Base-by-base conservation (phyloP, 352 stramenopile species). In the Globisporangium emineosum region DNA sequence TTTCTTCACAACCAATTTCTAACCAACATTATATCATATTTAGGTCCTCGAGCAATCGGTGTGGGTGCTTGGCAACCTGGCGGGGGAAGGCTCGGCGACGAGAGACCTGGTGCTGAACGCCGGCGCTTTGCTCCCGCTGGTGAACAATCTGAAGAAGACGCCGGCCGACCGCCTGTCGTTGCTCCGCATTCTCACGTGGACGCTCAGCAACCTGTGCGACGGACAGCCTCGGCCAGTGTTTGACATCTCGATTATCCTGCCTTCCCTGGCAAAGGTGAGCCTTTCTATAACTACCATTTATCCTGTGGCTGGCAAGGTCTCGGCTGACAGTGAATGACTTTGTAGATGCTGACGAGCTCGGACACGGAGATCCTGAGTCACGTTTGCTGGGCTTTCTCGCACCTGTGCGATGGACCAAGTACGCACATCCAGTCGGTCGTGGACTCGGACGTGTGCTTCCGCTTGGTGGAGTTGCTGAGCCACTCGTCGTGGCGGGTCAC, bases 391-490 rank as follows among this genome's bases (percentile, higher is more conserved):
- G 96, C 97, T 15, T 93, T 99, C 50, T 98, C 89, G 62, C 97
- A 99, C 77, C 73, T 99, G 54, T 99, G 97, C 64, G 97, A 99
- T 72, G 97, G 97, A 5, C 96, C 96, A 4, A 96, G 90, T 55
- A 97, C 93, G 23, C 94, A 99, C 69, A 99, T 99, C 70, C 94
- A 98, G 63, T 91, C 93, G 7, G 93, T 98, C 1, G 93, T 98
- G 51, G 86, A 97, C 63, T 84, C 91, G 42, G 73, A 97, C 61
- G 77, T 94, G 66, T 92, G 85, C 80, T 87, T 89, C 32, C 88
- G 94, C 2, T 80, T 99, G 10, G 96, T 99, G 43, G 90, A 98
- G 64, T 72, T 99, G 9, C 70, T 99, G 23, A 81, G 83, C 62
- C 89, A 89, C 78, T 97, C 68, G 64, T 98, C 87, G 47, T 99